A percentile compares a stretch with the other conserved stretches of the same genome.
Conservation (phyloP, 306 rosid genomes). For the Geum urbanum region DNA sequence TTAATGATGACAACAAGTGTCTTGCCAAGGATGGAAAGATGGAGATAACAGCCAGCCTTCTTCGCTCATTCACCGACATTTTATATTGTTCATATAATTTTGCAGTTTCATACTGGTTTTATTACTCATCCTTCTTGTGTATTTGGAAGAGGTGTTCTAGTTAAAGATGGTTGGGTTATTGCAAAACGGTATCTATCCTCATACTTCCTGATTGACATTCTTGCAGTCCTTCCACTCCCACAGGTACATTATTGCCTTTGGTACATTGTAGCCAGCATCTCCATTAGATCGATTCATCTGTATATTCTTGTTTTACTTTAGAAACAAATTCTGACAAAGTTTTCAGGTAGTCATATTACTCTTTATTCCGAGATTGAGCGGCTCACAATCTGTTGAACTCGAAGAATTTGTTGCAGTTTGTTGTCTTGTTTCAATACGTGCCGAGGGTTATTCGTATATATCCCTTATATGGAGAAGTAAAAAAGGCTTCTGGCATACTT, state of each 20-base stretch:
- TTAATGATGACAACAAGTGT: conserved; percentile 56
- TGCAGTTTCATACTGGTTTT: conserved; percentile 89
- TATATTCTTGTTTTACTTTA: conserved; percentile 1
- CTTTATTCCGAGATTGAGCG: conserved; percentile 53
- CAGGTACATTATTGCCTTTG: conserved; percentile 44
- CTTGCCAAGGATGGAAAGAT: conserved; percentile 62
- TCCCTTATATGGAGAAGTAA: conserved; percentile 89
- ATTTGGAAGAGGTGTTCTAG: conserved; percentile 95
- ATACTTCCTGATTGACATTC: conserved; percentile 84
- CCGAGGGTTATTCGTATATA: conserved; percentile 76
- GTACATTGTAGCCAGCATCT: not conserved
- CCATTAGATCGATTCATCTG: not conserved
- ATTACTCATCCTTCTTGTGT: conserved; percentile 93
- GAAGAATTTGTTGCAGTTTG: conserved; percentile 73
- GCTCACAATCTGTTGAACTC: conserved; percentile 63
- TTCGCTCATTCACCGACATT: conserved; percentile 87
- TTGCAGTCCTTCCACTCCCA: conserved; percentile 95
- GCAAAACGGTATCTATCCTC: conserved; percentile 82
- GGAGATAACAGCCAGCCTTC: conserved; percentile 68
- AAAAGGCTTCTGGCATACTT: conserved; percentile 89
- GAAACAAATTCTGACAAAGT: conserved; percentile 20
- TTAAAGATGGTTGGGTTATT: conserved; percentile 82
- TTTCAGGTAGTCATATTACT: conserved; percentile 64
- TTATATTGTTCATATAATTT: conserved; percentile 71
- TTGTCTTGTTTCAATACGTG: conserved; percentile 73